A percentile compares a stretch with the other conserved stretches of the same genome.
Conservation (phyloP, 164 flowering plant genomes). For the Kingdonia uniflora region DNA sequence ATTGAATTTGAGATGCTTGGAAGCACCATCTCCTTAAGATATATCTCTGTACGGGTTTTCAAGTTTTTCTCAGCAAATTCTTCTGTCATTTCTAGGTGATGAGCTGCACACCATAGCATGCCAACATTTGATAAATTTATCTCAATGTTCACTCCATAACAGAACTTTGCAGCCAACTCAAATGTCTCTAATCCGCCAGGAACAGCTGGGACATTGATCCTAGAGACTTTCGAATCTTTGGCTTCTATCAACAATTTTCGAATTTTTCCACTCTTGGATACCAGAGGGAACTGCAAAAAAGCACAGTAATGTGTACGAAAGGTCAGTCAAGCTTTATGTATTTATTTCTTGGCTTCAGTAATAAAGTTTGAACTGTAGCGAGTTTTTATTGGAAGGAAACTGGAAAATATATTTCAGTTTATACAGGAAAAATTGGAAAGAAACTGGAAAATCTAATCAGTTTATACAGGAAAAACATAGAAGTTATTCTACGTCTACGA, state of each 20-base stretch:
- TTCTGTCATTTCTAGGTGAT: constrained; percentile 87
- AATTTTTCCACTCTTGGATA: constrained; percentile 81
- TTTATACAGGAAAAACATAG: too few relatives aligned
- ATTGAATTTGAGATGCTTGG: constrained; percentile 65
- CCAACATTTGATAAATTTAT: constrained; percentile 69
- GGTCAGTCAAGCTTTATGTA: too few relatives aligned
- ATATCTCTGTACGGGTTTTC: constrained; percentile 48
- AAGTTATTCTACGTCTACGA: not conserved
- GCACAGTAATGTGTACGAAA: not conserved
- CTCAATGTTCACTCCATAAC: constrained; percentile 77
- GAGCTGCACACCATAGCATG: constrained; percentile 58
- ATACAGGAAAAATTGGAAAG: not conserved
- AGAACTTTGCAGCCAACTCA: constrained; percentile 92
- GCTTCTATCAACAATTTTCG: constrained; percentile 61
- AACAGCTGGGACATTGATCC: constrained; percentile 39
- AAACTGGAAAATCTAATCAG: too few relatives aligned
- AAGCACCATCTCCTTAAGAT: constrained; percentile 58
- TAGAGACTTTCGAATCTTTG: constrained; percentile 54
- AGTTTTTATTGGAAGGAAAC: not conserved
- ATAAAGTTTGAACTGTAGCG: too few relatives aligned
- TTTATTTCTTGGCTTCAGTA: too few relatives aligned
- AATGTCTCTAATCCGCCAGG: constrained; percentile 95
- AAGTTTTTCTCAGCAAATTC: constrained; percentile 78
- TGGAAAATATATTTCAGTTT: not conserved
- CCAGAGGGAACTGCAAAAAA: constrained; percentile 76